phyloP scores from a whole-genome alignment of 2,329 filamentous ascomycete genomes.

The Sporothrix sp. region DNA sequence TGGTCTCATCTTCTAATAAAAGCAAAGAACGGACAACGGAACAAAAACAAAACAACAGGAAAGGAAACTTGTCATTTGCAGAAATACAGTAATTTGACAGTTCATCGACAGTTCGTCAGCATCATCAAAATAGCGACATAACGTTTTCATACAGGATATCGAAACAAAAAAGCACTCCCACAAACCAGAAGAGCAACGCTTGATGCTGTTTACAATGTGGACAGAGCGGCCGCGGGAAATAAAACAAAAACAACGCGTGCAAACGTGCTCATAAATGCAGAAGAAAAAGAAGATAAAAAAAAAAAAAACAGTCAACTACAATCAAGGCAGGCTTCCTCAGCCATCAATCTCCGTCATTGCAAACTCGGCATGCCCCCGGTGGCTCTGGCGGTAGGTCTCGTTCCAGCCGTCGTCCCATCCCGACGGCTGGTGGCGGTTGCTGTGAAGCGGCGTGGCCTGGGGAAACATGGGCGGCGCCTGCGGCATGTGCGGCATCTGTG shows the following conservation, averaged over 20 bases:
- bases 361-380: conserved; percentile 6
- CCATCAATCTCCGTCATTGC: conserved; percentile 5
- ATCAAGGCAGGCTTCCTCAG: background rate
- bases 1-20: too few relatives aligned
- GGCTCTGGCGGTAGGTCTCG: conserved; percentile 7
- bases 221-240: too few relatives aligned
- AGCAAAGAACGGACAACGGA: background rate
- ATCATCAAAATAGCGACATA: too few relatives aligned
- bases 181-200: background rate
- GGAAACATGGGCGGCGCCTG: conserved; percentile 3
- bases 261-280: background rate
- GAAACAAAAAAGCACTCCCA: background rate
- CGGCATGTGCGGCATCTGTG: too few relatives aligned
- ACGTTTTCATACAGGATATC: background rate
- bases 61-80: background rate
- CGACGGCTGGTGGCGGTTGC: background rate
- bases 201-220: too few relatives aligned
- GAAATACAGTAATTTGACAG: background rate
- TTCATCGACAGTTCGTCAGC: too few relatives aligned
- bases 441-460: background rate
- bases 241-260: background rate
- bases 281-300: background rate
- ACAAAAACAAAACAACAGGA: background rate
- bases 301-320: background rate
- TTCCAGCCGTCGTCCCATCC: conserved; percentile 9